These are phyloP conservation scores for Microdochium bolleyi DNA, from an alignment of 2,329 filamentous ascomycete species.

Conservation along the genomic window DNA sequence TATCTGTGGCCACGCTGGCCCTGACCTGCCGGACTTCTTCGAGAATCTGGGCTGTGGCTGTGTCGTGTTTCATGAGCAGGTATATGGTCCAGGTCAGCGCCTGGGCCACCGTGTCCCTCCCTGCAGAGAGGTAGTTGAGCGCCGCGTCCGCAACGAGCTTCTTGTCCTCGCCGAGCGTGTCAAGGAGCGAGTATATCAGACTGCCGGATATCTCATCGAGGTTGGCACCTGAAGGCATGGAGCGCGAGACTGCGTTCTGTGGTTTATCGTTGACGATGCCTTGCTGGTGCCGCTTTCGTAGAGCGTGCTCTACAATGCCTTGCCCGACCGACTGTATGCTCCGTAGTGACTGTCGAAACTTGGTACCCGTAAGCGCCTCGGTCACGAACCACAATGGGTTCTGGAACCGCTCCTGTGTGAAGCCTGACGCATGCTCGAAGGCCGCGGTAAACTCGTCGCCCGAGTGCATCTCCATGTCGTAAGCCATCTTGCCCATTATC, in stretches of 20 bases:
- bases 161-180: constrained; percentile 41
- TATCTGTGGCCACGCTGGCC: neutral
- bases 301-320: constrained; percentile 47
- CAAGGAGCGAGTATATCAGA: constrained; percentile 52
- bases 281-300: constrained; percentile 25
- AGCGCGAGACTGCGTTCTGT: constrained; percentile 3
- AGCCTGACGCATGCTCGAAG: constrained; percentile 55
- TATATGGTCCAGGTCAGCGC: constrained; percentile 58
- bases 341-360: constrained; percentile 38
- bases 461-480: constrained; percentile 60
- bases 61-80: constrained; percentile 44
- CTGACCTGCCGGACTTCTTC: constrained; percentile 27
- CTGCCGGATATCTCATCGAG: constrained; percentile 40
- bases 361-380: constrained; percentile 40
- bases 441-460: constrained; percentile 51
- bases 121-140: constrained; percentile 57
- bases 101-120: constrained; percentile 58
- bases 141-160: constrained; percentile 55
- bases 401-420: constrained; percentile 54
- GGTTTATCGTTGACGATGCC: no score
- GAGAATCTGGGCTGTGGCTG: constrained; percentile 29
- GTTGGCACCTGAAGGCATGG: constrained; percentile 11
- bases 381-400: constrained; percentile 56
- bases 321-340: constrained; percentile 47
- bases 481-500: constrained; percentile 61